Conservation (phyloP, 2,329 filamentous ascomycete species). For the Claviceps monticola region DNA sequence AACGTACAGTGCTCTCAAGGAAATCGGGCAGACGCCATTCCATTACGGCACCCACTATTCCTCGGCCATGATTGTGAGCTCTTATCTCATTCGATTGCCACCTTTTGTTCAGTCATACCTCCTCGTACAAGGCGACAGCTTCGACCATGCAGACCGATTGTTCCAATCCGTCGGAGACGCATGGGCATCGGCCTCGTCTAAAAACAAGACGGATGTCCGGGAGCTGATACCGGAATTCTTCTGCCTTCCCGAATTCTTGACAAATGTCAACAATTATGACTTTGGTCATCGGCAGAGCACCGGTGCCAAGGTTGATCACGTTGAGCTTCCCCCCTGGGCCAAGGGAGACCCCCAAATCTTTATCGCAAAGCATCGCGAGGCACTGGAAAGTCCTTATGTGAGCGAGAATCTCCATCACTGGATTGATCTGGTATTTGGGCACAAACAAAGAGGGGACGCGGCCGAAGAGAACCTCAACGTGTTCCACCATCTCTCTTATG, state of each 20-base stretch:
- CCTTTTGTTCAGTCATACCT: constrained; percentile 95
- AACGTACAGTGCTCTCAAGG: constrained; percentile 73
- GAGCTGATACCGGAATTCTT: constrained; percentile 97
- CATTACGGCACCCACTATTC: constrained; percentile 99
- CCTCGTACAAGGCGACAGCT: constrained; percentile 84
- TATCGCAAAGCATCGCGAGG: constrained; percentile 89
- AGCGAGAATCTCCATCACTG: constrained; percentile 81
- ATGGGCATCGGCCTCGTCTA: constrained; percentile 78
- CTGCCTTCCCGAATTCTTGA: constrained; percentile 85
- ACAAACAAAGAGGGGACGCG: constrained; percentile 84
- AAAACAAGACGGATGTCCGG: constrained; percentile 86
- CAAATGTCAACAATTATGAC: constrained; percentile 89
- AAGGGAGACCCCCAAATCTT: constrained; percentile 94
- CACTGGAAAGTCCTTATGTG: constrained; percentile 84
- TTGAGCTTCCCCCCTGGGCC: constrained; percentile 87
- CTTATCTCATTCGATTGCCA: constrained; percentile 86
- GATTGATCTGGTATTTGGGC: constrained; percentile 93
- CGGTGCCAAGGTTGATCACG: constrained; percentile 67
- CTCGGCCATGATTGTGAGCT: constrained; percentile 96
- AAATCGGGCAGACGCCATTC: constrained; percentile 87
- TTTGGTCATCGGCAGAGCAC: constrained; percentile 79
- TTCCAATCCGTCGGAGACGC: constrained; percentile 88
- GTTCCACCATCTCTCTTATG: constrained; percentile 91
- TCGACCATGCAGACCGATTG: constrained; percentile 88
- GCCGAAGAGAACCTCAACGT: constrained; percentile 88